These are phyloP conservation scores for Aphanomyces cochlioides DNA, from an alignment of 352 stramenopile species.

Conservation along the genomic window DNA sequence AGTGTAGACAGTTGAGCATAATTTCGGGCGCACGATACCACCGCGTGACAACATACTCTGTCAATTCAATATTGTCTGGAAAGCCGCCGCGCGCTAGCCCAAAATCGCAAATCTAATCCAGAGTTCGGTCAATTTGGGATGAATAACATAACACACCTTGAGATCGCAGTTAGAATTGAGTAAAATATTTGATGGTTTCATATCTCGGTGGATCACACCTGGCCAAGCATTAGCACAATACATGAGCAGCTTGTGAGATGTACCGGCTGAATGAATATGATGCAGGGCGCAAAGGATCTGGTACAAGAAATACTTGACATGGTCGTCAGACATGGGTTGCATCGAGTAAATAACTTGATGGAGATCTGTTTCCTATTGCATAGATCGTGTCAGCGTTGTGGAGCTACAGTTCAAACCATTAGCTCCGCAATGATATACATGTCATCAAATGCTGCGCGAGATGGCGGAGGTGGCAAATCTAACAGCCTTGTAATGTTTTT, in stretches of 20 bases:
- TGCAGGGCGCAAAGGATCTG: conserved; percentile 75
- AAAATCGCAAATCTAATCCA: conserved; percentile 63
- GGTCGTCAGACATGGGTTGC: conserved; percentile 87
- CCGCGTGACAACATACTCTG: conserved; percentile 61
- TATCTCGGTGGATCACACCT: conserved; percentile 71
- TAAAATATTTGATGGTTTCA: conserved; percentile 80
- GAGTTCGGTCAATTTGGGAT: background rate
- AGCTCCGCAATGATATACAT: conserved; percentile 96
- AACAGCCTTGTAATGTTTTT: conserved; percentile 92
- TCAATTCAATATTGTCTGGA: conserved; percentile 49
- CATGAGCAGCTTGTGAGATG: background rate
- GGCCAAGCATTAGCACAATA: background rate
- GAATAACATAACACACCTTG: conserved; percentile 36
- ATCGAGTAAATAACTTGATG: conserved; percentile 96
- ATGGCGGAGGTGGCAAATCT: conserved; percentile 88
- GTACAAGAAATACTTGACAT: conserved; percentile 79
- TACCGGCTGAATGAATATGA: conserved; percentile 93
- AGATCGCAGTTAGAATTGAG: conserved; percentile 79
- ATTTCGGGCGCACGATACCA: conserved; percentile 89
- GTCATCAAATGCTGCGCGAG: conserved; percentile 92
- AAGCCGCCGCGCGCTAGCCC: conserved; percentile 61
- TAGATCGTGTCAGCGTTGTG: background rate
- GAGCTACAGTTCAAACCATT: conserved; percentile 55
- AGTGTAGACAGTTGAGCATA: conserved; percentile 94
- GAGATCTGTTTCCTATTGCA: conserved; percentile 86